These are phyloP conservation scores for Hypoxylon sp. DNA, from an alignment of 2,329 filamentous ascomycete species.

Conservation along the genomic window DNA sequence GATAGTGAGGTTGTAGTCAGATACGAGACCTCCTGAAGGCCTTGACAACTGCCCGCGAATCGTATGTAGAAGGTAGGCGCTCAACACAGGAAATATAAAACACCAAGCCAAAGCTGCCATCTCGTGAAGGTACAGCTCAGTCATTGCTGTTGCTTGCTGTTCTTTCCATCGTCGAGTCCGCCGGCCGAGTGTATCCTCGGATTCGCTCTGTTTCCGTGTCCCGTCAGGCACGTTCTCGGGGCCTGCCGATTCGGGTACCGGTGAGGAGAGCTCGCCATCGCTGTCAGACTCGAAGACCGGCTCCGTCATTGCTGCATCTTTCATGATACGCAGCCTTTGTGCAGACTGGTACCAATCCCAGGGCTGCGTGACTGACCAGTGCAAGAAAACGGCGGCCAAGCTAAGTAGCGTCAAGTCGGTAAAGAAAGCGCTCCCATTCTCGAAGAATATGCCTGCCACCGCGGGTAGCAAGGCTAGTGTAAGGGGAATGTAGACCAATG, in stretches of 20 bases:
- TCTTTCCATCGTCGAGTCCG: conserved; percentile 44
- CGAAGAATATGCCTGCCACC: conserved; percentile 84
- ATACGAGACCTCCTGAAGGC: conserved; percentile 87
- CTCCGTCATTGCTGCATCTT: conserved; percentile 60
- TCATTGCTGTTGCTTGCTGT: conserved; percentile 58
- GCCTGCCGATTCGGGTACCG: conserved; percentile 41
- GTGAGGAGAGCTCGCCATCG: conserved; percentile 52
- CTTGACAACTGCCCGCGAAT: conserved; percentile 85
- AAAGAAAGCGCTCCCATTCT: conserved; percentile 84
- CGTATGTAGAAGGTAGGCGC: conserved; percentile 85
- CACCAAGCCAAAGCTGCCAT: conserved; percentile 80
- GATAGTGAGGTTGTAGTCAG: conserved; percentile 91
- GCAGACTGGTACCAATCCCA: conserved; percentile 87
- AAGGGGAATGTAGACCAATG: conserved; percentile 84
- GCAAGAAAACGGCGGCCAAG: conserved; percentile 85
- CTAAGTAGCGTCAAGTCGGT: conserved; percentile 87
- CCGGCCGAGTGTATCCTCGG: conserved; percentile 24
- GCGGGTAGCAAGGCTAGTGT: conserved; percentile 88
- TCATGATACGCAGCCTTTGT: conserved; percentile 68
- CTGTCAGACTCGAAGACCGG: conserved; percentile 61
- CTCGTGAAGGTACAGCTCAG: conserved; percentile 81
- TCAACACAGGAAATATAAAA: conserved; percentile 80
- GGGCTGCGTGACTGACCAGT: conserved; percentile 91
- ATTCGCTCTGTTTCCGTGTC: conserved; percentile 46
- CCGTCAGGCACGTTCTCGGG: conserved; percentile 62